Evolutionary conservation across 441 rosid genomes (phyloP).

Genomic region (Eruca vesicaria): DNA sequence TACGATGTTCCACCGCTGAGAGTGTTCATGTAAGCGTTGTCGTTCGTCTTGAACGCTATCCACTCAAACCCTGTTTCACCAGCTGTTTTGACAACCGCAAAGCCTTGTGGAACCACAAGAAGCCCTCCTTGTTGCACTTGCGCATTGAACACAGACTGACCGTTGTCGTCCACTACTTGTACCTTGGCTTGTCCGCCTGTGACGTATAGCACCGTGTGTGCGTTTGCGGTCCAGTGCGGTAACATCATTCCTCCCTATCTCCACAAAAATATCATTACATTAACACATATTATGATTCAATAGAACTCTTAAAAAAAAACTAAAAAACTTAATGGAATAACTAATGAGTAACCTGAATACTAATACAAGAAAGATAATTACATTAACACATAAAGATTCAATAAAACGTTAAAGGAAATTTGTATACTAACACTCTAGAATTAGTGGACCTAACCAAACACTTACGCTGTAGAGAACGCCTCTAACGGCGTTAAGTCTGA

Average conservation of each 20-base stretch:
- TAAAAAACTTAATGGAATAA: background rate
- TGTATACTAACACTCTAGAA: background rate
- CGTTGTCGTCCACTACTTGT: conserved; percentile 63
- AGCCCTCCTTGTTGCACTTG: conserved; percentile 52
- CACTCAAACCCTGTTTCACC: conserved; percentile 60
- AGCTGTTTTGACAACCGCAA: conserved; percentile 49
- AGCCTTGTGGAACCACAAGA: conserved; percentile 64
- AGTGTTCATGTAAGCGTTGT: conserved; percentile 45
- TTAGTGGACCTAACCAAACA: background rate
- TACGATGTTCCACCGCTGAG: conserved; percentile 60
- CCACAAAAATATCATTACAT: background rate
- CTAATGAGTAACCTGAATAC: too few species aligned
- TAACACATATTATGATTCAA: background rate
- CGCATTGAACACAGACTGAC: conserved; percentile 52
- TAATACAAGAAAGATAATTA: background rate
- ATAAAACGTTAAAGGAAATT: background rate
- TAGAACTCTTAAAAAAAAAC: background rate
- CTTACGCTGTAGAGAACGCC: conserved; percentile 49
- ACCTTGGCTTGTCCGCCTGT: conserved; percentile 50
- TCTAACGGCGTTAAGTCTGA: conserved; percentile 52
- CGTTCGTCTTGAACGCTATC: conserved; percentile 67
- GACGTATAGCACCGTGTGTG: conserved; percentile 56
- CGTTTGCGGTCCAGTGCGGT: conserved; percentile 68
- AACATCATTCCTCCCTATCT: conserved; percentile 38
- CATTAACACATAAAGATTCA: background rate